phyloP scores from a whole-genome alignment of 306 rosid genomes.

The Crotalaria pallida region DNA sequence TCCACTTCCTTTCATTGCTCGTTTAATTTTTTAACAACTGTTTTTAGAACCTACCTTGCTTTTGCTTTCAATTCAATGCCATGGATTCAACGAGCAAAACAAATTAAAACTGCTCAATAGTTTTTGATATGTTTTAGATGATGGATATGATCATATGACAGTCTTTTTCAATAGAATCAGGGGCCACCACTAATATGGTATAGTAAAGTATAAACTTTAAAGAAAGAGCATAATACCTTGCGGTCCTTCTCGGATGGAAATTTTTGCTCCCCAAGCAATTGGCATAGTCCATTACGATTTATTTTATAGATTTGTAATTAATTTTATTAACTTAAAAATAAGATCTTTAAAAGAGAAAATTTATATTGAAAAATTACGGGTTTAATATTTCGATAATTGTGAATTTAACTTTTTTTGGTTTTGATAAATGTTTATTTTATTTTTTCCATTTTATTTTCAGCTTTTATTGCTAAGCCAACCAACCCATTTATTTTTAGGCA shows the following conservation, averaged over 20 bases:
- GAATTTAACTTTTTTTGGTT: too few relatives aligned
- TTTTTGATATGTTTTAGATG: background rate
- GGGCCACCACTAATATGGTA: constrained; percentile 38
- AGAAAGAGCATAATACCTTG: constrained; percentile 2
- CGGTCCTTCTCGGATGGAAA: constrained; percentile 8
- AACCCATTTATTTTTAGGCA: too few relatives aligned
- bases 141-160: too few relatives aligned
- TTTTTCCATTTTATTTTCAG: too few relatives aligned
- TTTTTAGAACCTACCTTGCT: background rate
- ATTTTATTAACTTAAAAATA: too few relatives aligned
- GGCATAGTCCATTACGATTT: background rate
- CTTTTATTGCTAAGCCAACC: too few relatives aligned
- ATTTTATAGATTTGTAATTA: too few relatives aligned
- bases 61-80: background rate
- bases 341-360: too few relatives aligned
- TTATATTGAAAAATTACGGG: too few relatives aligned
- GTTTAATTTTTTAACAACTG: background rate
- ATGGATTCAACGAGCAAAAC: background rate
- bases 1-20: background rate
- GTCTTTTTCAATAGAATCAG: too few relatives aligned
- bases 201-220: constrained; percentile 15
- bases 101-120: background rate
- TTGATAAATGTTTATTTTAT: too few relatives aligned
- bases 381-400: too few relatives aligned
- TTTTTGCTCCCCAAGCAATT: constrained; percentile 6